Base-by-base conservation (phyloP, 75 land plant species). In the Pinus albicaulis region DNA sequence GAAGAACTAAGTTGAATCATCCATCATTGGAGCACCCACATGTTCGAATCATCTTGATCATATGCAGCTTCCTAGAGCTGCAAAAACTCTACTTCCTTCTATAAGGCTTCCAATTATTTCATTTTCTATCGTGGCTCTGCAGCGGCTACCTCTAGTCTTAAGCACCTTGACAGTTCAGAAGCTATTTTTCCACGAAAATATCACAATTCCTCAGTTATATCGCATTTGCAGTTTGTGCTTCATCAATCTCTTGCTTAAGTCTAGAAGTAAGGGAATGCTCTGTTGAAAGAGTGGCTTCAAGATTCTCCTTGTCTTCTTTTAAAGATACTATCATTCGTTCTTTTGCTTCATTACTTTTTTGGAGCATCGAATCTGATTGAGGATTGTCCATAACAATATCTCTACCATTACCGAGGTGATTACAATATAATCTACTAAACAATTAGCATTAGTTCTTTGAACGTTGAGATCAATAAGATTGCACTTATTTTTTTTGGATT, bases 141-240 rank as follows among this genome's bases (percentile, higher is more conserved):
- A n/a, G n/a, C n/a, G n/a, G n/a, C n/a, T 83, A 95, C 98, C 98
- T 97, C 99, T 63, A 97, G 84, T 81, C 88, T 91, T 77, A 97
- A 97, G 75, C 98, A 92, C 74, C 99, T 89, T 2, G 99, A 90
- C 79, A 94, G 99, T 80, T 97, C 99, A 78, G 93, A 82, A 56
- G 86, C 98, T 80, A 97, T 92, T 80, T 94, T 98, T 28, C 93
- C 86, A 41, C 99, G 95, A 11, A 91, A 90, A 74, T 98, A 92
- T 76, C 89, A 93, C 55, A 97, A 91, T 74, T 97, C 97, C 92
- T 90, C 84, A 59, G 91, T 90, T 36, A 93, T 76, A 14, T 93
- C 99, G 89, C 64, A 62, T 86, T 86, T 7, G 90, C 59, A 55
- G 77, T 62, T 75, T 89, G 89, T 17, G 99, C 91, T 57, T 88